Percentiles rank a stretch among this genome's conserved stretches.
Evolutionary conservation across 2,329 filamentous ascomycete genomes (phyloP).

Genomic region (Xylaria arbuscula): DNA sequence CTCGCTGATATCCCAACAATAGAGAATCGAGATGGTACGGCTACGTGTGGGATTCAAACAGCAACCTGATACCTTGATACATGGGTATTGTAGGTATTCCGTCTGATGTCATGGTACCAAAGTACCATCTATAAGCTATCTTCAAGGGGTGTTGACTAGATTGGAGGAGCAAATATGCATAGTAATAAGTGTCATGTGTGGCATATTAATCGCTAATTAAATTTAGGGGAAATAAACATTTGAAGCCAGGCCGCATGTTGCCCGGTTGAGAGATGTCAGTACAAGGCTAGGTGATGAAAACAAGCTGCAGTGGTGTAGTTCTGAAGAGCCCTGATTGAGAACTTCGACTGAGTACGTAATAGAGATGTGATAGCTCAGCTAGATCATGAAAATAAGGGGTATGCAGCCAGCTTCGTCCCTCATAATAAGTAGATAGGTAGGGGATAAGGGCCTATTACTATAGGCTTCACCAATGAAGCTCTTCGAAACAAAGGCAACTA

Average conservation of each 20-base stretch:
- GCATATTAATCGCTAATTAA: neutral
- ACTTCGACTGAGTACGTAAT: neutral
- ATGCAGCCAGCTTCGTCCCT: neutral
- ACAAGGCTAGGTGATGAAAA: neutral
- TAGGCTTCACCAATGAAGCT: constrained; percentile 16
- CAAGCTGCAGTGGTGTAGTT: neutral
- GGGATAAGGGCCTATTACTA: neutral
- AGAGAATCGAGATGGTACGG: neutral
- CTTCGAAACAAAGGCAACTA: neutral
- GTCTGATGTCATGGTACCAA: neutral
- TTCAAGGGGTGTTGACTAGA: neutral
- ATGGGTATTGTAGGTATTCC: neutral
- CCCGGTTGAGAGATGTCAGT: neutral
- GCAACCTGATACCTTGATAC: neutral
- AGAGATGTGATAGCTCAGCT: constrained; percentile 1
- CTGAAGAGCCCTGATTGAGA: neutral
- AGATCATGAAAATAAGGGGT: constrained; percentile 19
- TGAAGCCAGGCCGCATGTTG: neutral
- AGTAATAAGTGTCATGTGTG: neutral
- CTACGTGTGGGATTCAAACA: too few relatives aligned
- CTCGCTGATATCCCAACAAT: neutral
- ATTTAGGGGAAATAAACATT: too few relatives aligned
- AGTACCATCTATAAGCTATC: neutral
- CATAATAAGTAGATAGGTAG: neutral
- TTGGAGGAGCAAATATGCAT: neutral